These are phyloP conservation scores for Rhodomyrtus tomentosa DNA, from an alignment of 345 rosid species.

Conservation along the genomic window DNA sequence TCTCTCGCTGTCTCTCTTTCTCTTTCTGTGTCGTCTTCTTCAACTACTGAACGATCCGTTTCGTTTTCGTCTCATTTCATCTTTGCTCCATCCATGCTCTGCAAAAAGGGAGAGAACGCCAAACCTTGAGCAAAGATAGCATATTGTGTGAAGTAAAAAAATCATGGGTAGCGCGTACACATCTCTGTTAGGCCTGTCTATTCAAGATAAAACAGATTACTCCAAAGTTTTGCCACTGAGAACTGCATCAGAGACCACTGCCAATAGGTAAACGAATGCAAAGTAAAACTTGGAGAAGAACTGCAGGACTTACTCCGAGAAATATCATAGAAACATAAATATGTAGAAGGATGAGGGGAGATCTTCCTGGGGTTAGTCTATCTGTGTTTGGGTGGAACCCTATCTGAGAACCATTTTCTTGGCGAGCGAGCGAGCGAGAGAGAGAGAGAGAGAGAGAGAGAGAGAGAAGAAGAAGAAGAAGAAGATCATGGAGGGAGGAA, in stretches of 20 bases:
- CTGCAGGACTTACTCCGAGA: neutral
- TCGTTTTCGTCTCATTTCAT: neutral
- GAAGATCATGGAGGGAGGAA: slow-evolving; percentile 20
- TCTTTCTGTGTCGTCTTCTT: neutral
- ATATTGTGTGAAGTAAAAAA: neutral
- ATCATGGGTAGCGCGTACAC: neutral
- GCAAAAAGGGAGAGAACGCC: neutral
- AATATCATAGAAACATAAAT: neutral
- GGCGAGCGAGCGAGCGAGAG: neutral
- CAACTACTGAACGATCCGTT: neutral
- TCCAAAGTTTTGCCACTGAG: neutral
- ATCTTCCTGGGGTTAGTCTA: neutral
- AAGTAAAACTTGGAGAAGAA: neutral
- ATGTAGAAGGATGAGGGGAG: neutral
- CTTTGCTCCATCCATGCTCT: neutral
- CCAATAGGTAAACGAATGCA: neutral
- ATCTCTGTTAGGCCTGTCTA: neutral
- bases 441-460: neutral
- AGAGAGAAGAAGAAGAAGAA: slow-evolving; percentile 14
- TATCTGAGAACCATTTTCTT: neutral
- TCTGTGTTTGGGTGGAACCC: neutral
- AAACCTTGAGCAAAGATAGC: neutral
- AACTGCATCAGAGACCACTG: neutral
- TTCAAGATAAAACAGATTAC: neutral
- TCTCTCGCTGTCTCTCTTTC: neutral